Evolutionary conservation across 192 early-diverging fungal genomes (phyloP), one percentile per base, ranked within the genome.

Genomic region (Coemansia sp.): DNA sequence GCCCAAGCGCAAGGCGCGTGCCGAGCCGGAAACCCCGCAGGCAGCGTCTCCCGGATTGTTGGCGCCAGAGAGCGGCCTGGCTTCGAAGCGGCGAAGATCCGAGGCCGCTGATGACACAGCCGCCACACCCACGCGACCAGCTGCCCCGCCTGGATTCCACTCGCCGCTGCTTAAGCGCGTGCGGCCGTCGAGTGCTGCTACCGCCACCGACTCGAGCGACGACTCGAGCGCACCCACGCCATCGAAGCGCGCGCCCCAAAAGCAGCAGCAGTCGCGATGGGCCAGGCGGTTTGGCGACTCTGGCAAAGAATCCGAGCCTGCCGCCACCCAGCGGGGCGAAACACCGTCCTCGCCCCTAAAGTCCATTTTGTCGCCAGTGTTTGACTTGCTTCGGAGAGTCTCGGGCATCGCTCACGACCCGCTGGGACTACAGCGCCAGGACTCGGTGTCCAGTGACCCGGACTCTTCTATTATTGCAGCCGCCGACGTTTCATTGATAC

Each of bases 301-400:
- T 19, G 5, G 6, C 49, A 15, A 22, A 36, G 15, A 54, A 0
- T 11, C 29, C 23, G 41, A 46, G 17, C 15, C 31, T 8, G 31
- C n/a, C 34, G 21, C 26, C 41, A 46, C 15, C 17, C 43, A 46
- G 43, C 43, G 43, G 9, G 45, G 29, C n/a, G 56, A 50, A 25
- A 4, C 46, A 4, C 36, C 63, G 40, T 45, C 71, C 4, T 76
- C 77, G 21, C 72, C 77, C 34, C 52, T 79, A 13, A 79, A 79
- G 38, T 37, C 67, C 1, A 65, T 75, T 17, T 31, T 79, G 33
- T 55, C 67, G 43, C 77, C 77, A 4, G 63, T 70, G 37, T 32
- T 65, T 22, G 66, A 51, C 21, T 50, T 79, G 32, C 30, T 70
- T 8, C 71, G 77, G 47, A 63, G 72, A 3, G 67, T 79, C 4